phyloP scores from a whole-genome alignment of 2,329 filamentous ascomycete genomes.

The Fusarium euwallaceae region DNA sequence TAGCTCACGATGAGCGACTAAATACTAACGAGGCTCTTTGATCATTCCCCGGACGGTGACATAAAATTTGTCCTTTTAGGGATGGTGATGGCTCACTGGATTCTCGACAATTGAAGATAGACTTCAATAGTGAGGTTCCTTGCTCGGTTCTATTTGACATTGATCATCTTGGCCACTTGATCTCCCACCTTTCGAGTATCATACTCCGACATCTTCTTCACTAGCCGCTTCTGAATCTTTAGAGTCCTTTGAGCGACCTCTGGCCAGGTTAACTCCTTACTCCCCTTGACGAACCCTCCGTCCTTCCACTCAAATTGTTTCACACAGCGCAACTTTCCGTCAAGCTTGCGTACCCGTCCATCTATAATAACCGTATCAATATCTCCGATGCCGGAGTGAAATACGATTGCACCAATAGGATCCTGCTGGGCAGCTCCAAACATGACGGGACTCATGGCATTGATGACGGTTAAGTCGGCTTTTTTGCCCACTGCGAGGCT shows the following conservation, averaged over 20 bases:
- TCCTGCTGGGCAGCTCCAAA: constrained; percentile 2
- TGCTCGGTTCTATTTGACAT: not conserved
- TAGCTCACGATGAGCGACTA: too few species aligned
- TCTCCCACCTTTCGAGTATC: not conserved
- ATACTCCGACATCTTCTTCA: not conserved
- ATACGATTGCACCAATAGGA: constrained; percentile 1
- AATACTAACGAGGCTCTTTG: too few species aligned
- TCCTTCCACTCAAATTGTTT: constrained; percentile 2
- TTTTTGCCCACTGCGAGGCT: constrained; percentile 12
- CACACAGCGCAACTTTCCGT: not conserved
- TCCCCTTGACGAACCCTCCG: not conserved
- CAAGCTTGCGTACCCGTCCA: not conserved
- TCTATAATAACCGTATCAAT: constrained; percentile 9
- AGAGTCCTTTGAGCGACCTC: not conserved
- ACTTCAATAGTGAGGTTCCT: not conserved
- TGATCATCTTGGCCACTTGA: not conserved
- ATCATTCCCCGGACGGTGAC: too few species aligned
- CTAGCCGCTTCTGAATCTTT: not conserved
- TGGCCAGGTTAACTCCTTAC: not conserved
- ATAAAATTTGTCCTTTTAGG: fast-evolving
- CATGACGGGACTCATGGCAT: constrained; percentile 8
- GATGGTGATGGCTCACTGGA: not conserved
- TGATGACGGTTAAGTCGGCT: constrained; percentile 7
- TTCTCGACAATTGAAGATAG: not conserved
- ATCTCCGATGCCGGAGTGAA: constrained; percentile 4